Percentiles rank a stretch among this genome's conserved stretches.
Evolutionary conservation across 2,329 filamentous ascomycete genomes (phyloP).

Genomic region (Xylaria sp.): DNA sequence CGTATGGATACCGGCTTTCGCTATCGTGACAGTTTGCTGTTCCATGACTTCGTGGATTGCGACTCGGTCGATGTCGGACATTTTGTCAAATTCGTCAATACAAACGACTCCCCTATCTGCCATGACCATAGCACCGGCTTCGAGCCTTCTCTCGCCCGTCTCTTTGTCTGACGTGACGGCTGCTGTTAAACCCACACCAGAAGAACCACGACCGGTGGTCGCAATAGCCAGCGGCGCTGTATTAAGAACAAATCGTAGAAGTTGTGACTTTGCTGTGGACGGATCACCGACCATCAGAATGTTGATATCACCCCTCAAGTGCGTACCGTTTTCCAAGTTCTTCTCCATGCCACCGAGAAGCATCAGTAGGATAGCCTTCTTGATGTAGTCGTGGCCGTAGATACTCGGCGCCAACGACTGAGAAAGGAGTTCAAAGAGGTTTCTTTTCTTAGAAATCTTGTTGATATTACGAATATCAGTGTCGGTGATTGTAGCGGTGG

Average conservation of each 20-base stretch:
- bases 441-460: constrained; percentile 93
- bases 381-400: constrained; percentile 96
- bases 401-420: constrained; percentile 97
- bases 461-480: constrained; percentile 99
- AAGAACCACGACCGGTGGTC: constrained; percentile 95
- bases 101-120: constrained; percentile 96
- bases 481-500: constrained; percentile 91
- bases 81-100: constrained; percentile 99
- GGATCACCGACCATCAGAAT: constrained; percentile 99
- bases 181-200: constrained; percentile 95
- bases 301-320: constrained; percentile 98
- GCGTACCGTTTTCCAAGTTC: constrained; percentile 96
- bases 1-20: constrained; percentile 97
- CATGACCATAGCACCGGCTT: constrained; percentile 98
- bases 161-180: constrained; percentile 98
- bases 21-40: constrained; percentile 98
- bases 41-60: constrained; percentile 99
- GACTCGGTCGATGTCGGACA: constrained; percentile 97
- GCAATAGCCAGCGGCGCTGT: constrained; percentile 96
- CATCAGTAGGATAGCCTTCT: constrained; percentile 96
- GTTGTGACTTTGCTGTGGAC: constrained; percentile 97
- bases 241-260: constrained; percentile 95
- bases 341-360: constrained; percentile 96
- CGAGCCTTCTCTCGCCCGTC: constrained; percentile 91
- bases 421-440: constrained; percentile 90